phyloP scores from a whole-genome alignment of 352 stramenopile species.

The Phytophthora pisi region DNA sequence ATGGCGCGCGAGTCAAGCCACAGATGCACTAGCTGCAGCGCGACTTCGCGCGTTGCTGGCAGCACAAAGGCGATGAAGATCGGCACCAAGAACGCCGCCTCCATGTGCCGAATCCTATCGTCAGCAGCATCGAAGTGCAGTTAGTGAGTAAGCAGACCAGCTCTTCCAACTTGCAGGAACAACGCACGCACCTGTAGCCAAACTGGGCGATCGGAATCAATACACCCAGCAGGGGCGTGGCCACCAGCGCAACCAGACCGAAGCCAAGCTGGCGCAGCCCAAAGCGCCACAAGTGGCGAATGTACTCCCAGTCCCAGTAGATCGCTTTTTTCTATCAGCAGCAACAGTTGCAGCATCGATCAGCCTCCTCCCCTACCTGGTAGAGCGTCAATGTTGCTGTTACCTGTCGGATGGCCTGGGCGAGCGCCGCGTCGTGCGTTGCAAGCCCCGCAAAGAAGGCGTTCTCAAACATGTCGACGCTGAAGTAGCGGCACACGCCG shows the following conservation, averaged over 20 bases:
- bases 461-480: constrained; percentile 69
- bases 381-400: background rate
- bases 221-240: constrained; percentile 54
- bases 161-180: background rate
- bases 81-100: constrained; percentile 61
- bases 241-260: constrained; percentile 53
- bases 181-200: constrained; percentile 52
- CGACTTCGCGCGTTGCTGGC: constrained; percentile 40
- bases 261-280: constrained; percentile 56
- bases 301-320: constrained; percentile 81
- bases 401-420: constrained; percentile 49
- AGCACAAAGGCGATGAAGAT: constrained; percentile 64
- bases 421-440: constrained; percentile 46
- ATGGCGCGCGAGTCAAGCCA: constrained; percentile 73
- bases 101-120: constrained; percentile 70
- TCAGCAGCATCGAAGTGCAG: background rate
- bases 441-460: constrained; percentile 72
- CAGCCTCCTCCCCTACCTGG: background rate
- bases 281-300: constrained; percentile 54
- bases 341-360: background rate
- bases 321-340: constrained; percentile 52
- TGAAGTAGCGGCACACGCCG: constrained; percentile 58
- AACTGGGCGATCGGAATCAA: constrained; percentile 64
- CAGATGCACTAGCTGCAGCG: constrained; percentile 57
- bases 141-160: too few relatives aligned